A percentile compares a stretch with the other conserved stretches of the same genome.
phyloP scores from a whole-genome alignment of 805 yeast species.

The Saturnispora zaruensis region DNA sequence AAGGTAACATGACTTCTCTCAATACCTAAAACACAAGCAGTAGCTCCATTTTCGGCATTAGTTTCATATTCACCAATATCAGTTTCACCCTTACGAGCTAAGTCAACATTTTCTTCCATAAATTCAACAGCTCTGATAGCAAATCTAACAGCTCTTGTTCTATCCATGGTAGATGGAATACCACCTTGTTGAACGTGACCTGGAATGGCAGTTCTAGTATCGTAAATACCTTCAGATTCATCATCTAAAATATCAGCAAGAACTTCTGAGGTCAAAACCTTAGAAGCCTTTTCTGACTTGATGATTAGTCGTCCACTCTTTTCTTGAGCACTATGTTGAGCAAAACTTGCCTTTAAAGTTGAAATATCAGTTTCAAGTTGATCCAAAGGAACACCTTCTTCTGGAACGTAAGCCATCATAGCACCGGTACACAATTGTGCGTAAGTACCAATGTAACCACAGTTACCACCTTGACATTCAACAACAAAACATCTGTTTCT shows the following conservation, averaged over 20 bases:
- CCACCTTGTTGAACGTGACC: constrained; percentile 87
- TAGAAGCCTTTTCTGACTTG: constrained; percentile 58
- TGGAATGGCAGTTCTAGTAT: constrained; percentile 72
- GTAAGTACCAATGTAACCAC: constrained; percentile 68
- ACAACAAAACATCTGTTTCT: constrained; percentile 73
- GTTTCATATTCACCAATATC: constrained; percentile 26
- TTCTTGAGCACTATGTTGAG: constrained; percentile 53
- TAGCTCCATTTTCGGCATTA: constrained; percentile 29
- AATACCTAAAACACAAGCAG: constrained; percentile 81
- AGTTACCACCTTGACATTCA: constrained; percentile 81
- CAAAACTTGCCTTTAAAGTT: constrained; percentile 49
- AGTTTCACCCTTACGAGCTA: constrained; percentile 16
- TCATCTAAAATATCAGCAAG: constrained; percentile 64
- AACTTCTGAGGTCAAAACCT: constrained; percentile 57
- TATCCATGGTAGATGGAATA: constrained; percentile 67
- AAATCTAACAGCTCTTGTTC: constrained; percentile 65
- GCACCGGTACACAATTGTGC: constrained; percentile 67
- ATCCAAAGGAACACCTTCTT: constrained; percentile 51
- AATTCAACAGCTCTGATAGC: constrained; percentile 63
- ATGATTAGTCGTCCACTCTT: constrained; percentile 63
- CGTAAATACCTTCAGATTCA: constrained; percentile 57
- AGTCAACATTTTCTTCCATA: constrained; percentile 39
- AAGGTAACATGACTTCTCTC: constrained; percentile 68
- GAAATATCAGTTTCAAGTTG: constrained; percentile 60
- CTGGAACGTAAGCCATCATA: constrained; percentile 69